phyloP scores from a whole-genome alignment of 208 protist species.

The Acanthamoeba polyphaga region DNA sequence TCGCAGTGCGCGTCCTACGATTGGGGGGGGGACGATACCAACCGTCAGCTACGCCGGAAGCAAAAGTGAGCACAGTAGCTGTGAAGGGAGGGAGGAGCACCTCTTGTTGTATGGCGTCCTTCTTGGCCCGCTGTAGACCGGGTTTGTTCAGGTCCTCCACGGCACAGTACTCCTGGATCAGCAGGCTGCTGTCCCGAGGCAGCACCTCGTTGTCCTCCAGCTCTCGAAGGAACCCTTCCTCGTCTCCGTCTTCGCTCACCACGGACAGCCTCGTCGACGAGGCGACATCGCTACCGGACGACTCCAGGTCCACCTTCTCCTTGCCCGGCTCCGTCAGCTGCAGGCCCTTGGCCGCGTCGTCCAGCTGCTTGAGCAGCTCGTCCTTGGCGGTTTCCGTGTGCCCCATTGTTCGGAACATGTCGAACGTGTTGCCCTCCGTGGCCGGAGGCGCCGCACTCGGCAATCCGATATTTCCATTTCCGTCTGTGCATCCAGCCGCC shows the following conservation, averaged over 20 bases:
- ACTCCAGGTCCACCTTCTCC: constrained; percentile 12
- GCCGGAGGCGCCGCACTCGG: background rate
- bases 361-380: constrained; percentile 72
- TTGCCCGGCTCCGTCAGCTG: background rate
- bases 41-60: background rate
- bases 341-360: constrained; percentile 31
- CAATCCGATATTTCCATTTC: background rate
- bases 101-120: constrained; percentile 73
- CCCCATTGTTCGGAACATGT: constrained; percentile 61
- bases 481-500: background rate
- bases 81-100: constrained; percentile 1
- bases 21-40: background rate
- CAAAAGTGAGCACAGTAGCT: background rate
- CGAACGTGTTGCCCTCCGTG: constrained; percentile 59
- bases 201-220: constrained; percentile 58
- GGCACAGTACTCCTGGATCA: constrained; percentile 62
- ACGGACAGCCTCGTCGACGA: background rate
- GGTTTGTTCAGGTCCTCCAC: constrained; percentile 73
- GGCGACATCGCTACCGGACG: constrained; percentile 17
- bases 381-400: constrained; percentile 25
- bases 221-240: constrained; percentile 36
- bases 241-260: constrained; percentile 36
- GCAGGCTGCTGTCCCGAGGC: background rate
- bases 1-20: constrained; percentile 45
- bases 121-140: constrained; percentile 61